Evolutionary conservation across 768 basidiomycete species (phyloP), one percentile per base, ranked within the genome.

Genomic region (Asterophora parasitica): DNA sequence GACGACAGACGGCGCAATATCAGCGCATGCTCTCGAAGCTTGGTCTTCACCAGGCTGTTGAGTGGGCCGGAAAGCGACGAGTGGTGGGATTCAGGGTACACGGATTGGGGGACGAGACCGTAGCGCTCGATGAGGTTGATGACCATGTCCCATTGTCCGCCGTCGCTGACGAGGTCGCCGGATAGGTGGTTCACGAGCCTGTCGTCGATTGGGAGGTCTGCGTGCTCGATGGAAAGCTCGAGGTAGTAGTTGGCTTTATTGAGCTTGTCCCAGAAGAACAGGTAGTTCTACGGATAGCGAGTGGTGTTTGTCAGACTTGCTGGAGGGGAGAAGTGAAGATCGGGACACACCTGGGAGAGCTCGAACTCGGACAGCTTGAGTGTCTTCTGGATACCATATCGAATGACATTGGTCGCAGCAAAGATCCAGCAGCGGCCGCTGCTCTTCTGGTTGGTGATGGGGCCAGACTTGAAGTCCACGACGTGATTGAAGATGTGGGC

Each of bases 191-290:
- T 78, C 45, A 96, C 72, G n/a, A 93, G 75, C 7, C 94, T 81
- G 59, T 89, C 83, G 45, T 95, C 89, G 42, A 94, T 67, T 0
- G 89, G 85, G 33, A 82, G 75, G 54, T 89, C 82, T 0, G 83
- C 83, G 46, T 87, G 77, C 65, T 95, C 75, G 56, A 97, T 88
- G 40, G 86, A 79, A 33, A 86, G 75, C 66, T 96, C 94, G 13
- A 96, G 83, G 66, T 87, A 95, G 68, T 89, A 93, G 69, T 94
- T 93, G 39, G 83, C 71, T 69, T 96, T 91, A 75, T 94, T 92
- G 42, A 97, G 79, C 67, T 94, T 93, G 69, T 98, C 94, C 76
- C 86, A 95, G 77, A 97, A 94, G 76, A 93, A 94, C 23, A 94
- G 75, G 65, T 95, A 95, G 2, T 82, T 81, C 86, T 90, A 57